Evolutionary conservation across 192 early-diverging fungal species (phyloP), one percentile per base, ranked within the genome.

Genomic region (Endogone sp.): DNA sequence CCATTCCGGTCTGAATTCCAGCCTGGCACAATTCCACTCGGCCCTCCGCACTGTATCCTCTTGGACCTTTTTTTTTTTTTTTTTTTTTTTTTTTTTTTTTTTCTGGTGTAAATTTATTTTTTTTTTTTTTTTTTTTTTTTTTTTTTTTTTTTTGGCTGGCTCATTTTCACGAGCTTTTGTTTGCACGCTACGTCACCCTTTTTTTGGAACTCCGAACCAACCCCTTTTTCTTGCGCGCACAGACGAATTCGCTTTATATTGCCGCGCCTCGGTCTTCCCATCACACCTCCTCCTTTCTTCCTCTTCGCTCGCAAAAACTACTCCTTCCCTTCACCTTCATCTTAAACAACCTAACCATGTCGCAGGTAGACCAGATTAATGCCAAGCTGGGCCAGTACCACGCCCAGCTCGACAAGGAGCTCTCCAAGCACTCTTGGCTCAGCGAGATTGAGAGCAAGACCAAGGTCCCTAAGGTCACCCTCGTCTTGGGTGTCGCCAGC

Each of bases 381-480:
- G 22, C 59, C 59, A 60, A 60, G 22, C 6, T 22, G 6, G 22
- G 10, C 59, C 21, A 60, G 9, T 60, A 60, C 27, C 59, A 60
- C 27, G 59, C 59, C 27, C 59, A 60, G 59, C 59, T 92, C 70
- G 93, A 96, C 79, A 84, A 83, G 69, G 86, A 91, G 67, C 83
- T 96, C 70, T 82, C 86, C 71, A 83, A 89, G 69, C 75, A 89
- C 61, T 84, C 89, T 20, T 63, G 85, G 30, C 80, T 90, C 10
- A 79, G 83, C 66, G 84, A 89, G 37, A 69, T 95, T 65, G 88
- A 98, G 81, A 79, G 80, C 27, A 77, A 79, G 63, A 93, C 91
- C 16, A 85, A 89, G n/a, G 84, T 98, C 60, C 90, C 92, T 71
- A 99, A 99, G 78, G 91, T 90, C n/a, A 95, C 95, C 76, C 65